A percentile compares a stretch with the other conserved stretches of the same genome.
These are phyloP conservation scores for Kappamyces sp. DNA, from an alignment of 192 early-diverging fungal species.

Conservation along the genomic window DNA sequence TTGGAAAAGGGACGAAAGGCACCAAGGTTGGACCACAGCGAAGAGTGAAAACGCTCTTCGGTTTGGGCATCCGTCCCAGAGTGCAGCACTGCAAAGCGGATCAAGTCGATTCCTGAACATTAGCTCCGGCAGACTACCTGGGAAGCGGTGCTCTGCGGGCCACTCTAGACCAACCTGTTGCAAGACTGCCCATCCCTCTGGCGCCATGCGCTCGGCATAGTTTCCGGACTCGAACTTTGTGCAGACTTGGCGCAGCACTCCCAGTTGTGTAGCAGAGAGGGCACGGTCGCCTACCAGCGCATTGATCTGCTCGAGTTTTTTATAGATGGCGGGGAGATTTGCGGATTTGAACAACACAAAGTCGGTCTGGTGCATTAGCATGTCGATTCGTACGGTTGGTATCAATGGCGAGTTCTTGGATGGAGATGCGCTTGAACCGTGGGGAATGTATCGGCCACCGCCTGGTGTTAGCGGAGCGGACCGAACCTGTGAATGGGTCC, in stretches of 20 bases:
- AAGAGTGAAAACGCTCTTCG: slow-evolving; percentile 5
- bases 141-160: slow-evolving; percentile 68
- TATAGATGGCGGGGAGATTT: slow-evolving; percentile 23
- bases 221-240: slow-evolving; percentile 1
- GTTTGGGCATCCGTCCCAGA: slow-evolving; percentile 19
- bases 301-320: slow-evolving; percentile 27
- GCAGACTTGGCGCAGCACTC: background rate
- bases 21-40: slow-evolving; percentile 16
- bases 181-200: slow-evolving; percentile 29
- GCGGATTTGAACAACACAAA: slow-evolving; percentile 20
- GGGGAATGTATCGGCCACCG: slow-evolving; percentile 24
- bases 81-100: slow-evolving; percentile 63
- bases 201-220: background rate
- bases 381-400: background rate
- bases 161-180: slow-evolving; percentile 55
- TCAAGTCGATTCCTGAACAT: slow-evolving; percentile 60
- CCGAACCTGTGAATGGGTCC: slow-evolving; percentile 62
- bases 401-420: slow-evolving; percentile 10
- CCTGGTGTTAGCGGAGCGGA: background rate
- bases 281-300: background rate
- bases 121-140: slow-evolving; percentile 32
- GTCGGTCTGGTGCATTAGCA: slow-evolving; percentile 6
- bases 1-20: slow-evolving; percentile 2
- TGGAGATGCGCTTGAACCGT: slow-evolving; percentile 5
- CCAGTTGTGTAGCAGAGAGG: background rate